Base-by-base conservation (phyloP, 495 filamentous ascomycete species). In the Stereocaulon alpinum region DNA sequence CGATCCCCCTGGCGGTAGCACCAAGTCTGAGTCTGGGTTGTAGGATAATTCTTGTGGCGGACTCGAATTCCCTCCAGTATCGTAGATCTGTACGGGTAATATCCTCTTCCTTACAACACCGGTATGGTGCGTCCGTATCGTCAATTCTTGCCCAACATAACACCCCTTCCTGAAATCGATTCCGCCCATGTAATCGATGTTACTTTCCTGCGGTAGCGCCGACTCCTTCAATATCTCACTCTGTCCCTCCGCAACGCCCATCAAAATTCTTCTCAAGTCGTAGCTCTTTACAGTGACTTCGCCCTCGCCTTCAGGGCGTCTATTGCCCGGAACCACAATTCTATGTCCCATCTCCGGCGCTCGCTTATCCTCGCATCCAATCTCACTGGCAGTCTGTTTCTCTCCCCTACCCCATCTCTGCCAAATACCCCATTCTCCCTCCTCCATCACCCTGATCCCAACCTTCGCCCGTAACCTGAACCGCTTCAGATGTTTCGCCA, bases 161-260 rank as follows among this genome's bases (percentile, higher is more conserved):
- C 93, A 98, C 2, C 93, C 93, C 73, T 98, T 98, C 50, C 82
- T 80, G 72, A 94, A 98, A 74, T 96, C 90, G 44, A 97, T 81
- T 4, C 79, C 94, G 18, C 79, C 77, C 77, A 85, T 84, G 63
- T 87, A 76, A 70, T 98, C 93, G 63, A 96, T 75, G 69, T 95
- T 93, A 60, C 74, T 83, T 69, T 96, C 90, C 63, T 86, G 82
- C 22, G 91, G 89, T 48, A 97, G 73, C 29, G 89, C 83, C 3
- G 76, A 70, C 45, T 83, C 86, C 49, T 74, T 69, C 24, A 80
- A 69, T 17, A 98, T 83, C 75, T 98, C 93, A 1, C 63, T 61
- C 66, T 86, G 86, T 6, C 93, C 93, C 71, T 98, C 93, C 0
- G 92, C 74, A 2, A 98, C 80, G 57, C 94, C 93, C 41, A 79